Evolutionary conservation across 2,329 filamentous ascomycete genomes (phyloP).

Genomic region (Aureobasidium namibiae): DNA sequence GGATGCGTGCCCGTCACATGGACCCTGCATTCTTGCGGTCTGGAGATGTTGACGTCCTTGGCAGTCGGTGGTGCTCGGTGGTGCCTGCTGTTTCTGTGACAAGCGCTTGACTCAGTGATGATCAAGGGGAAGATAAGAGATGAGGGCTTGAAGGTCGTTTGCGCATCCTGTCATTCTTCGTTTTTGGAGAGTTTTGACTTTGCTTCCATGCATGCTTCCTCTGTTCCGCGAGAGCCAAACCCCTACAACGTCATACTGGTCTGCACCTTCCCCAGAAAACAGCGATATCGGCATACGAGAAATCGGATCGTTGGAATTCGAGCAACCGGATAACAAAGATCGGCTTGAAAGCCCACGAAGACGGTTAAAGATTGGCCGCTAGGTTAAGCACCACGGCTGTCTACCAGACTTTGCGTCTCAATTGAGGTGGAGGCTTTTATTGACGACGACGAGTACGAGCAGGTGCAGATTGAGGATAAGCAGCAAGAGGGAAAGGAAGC

Average conservation of each 20-base stretch:
- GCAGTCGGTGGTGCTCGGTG: no score
- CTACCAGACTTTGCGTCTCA: not conserved
- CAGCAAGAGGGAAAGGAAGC: not conserved
- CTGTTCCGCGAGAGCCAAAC: not conserved
- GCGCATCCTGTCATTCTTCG: not conserved
- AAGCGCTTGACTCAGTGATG: not conserved
- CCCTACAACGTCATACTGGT: not conserved
- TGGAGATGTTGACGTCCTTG: not conserved
- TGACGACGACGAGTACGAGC: not conserved
- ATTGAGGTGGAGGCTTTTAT: not conserved
- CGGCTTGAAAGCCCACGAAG: slow-evolving; percentile 1
- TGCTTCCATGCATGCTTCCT: not conserved
- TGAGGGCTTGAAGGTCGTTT: not conserved
- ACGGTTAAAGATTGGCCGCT: not conserved
- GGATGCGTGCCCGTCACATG: not conserved
- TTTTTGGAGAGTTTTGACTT: not conserved
- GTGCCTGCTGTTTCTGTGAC: not conserved
- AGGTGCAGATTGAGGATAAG: not conserved
- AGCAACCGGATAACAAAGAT: not conserved
- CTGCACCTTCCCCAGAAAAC: not conserved
- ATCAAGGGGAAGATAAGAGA: not conserved
- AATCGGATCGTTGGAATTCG: not conserved
- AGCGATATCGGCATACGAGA: not conserved
- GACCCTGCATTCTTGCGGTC: not conserved
- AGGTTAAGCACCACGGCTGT: not conserved